A percentile compares a stretch with the other conserved stretches of the same genome.
Conservation (phyloP, 164 flowering plant genomes). For the Annona squamosa region DNA sequence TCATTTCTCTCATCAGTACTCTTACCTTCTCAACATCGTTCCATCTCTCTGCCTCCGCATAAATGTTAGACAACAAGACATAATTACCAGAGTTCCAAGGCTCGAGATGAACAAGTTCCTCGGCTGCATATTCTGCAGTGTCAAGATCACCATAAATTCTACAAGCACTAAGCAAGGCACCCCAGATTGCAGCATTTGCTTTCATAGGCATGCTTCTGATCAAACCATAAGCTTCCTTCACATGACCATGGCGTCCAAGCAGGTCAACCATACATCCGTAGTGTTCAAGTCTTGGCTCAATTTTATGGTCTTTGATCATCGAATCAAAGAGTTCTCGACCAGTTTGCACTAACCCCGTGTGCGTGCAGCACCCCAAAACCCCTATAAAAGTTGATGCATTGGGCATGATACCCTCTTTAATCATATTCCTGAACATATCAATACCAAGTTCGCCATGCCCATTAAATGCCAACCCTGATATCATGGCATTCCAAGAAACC, state of each 20-base stretch:
- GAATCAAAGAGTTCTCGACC: conserved; percentile 55
- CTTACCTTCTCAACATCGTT: conserved; percentile 64
- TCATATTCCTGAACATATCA: conserved; percentile 62
- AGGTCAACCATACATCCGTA: conserved; percentile 85
- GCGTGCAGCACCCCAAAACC: conserved; percentile 57
- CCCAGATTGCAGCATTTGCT: conserved; percentile 83
- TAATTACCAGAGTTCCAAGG: conserved; percentile 82
- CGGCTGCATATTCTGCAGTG: conserved; percentile 55
- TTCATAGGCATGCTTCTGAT: conserved; percentile 53
- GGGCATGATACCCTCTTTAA: conserved; percentile 32
- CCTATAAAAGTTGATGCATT: conserved; percentile 59
- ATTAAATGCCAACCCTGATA: conserved; percentile 61
- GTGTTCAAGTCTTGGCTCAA: conserved; percentile 66
- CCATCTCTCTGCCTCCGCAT: conserved; percentile 78
- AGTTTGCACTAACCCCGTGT: conserved; percentile 60
- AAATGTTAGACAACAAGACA: conserved; percentile 66
- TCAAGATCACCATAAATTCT: conserved; percentile 47
- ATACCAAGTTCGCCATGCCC: conserved; percentile 58
- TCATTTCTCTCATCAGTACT: conserved; percentile 41
- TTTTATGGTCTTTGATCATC: conserved; percentile 33
- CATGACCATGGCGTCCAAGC: conserved; percentile 59
- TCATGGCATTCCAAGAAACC: conserved; percentile 75
- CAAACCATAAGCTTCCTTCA: conserved; percentile 56
- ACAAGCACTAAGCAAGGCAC: conserved; percentile 70
- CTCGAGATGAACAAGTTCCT: conserved; percentile 60